phyloP scores from a whole-genome alignment of 2,329 filamentous ascomycete genomes.

The Phialophora expanda region DNA sequence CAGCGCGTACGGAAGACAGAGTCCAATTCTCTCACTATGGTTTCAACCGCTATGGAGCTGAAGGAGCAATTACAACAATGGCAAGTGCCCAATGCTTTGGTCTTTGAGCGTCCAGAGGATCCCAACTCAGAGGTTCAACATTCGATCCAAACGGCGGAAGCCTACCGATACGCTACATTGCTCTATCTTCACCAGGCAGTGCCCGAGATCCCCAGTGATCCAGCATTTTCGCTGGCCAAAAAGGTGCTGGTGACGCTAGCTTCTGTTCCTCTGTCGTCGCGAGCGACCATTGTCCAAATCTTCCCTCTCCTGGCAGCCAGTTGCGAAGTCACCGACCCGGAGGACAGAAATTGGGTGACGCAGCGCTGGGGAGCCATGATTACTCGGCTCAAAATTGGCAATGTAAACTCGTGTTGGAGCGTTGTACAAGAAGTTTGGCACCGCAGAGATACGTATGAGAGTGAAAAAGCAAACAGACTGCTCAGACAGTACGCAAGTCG shows the following conservation, averaged over 20 bases:
- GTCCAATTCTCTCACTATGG: constrained; percentile 65
- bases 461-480: constrained; percentile 48
- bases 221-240: constrained; percentile 64
- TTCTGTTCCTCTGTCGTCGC: constrained; percentile 66
- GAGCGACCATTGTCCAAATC: constrained; percentile 71
- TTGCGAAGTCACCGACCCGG: constrained; percentile 64
- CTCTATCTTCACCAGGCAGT: constrained; percentile 72
- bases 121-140: constrained; percentile 66
- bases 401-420: constrained; percentile 68
- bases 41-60: constrained; percentile 66
- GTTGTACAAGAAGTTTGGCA: constrained; percentile 71
- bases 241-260: constrained; percentile 66
- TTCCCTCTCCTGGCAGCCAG: constrained; percentile 72
- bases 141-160: constrained; percentile 69
- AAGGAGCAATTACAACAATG: constrained; percentile 66
- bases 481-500: constrained; percentile 52
- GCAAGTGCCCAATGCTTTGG: constrained; percentile 58
- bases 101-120: constrained; percentile 67
- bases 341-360: constrained; percentile 68
- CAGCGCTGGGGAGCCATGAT: constrained; percentile 67
- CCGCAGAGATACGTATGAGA: constrained; percentile 62
- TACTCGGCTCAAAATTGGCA: constrained; percentile 67
- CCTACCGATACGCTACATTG: constrained; percentile 70
- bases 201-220: constrained; percentile 67
- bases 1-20: constrained; percentile 62